Evolutionary conservation across 352 stramenopile species (phyloP), one percentile per base, ranked within the genome.

Genomic region (Phytophthora pini): DNA sequence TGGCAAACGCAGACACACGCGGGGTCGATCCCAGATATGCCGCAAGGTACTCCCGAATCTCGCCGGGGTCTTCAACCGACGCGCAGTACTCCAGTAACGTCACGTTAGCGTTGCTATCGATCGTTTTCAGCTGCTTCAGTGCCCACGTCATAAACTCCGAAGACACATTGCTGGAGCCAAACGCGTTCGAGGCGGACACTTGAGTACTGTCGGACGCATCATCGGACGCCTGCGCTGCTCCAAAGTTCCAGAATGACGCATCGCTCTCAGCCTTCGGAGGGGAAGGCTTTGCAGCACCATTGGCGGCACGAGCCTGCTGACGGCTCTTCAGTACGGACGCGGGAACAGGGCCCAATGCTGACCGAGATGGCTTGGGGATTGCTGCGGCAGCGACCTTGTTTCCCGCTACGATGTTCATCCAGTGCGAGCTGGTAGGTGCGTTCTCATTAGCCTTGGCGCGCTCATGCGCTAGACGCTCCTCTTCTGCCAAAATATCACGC

Each of bases 1-100:
- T 98, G 32, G 97, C 97, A 72, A 99, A 99, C n/a, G 89, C 94
- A 17, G 95, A 98, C n/a, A 99, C 97, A 70, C 96, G 90, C 11
- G 94, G 86, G 43, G 93, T 98, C 12, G 89, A 97, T 39, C 97
- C 97, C n/a, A 99, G 79, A 67, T 99, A 99, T 29, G 94, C 91
- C 2, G 92, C 91, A n/a, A 99, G 77, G 63, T 98, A 98, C 71
- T 98, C 92, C 43, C 93, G 89, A 54, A 99, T 98, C 72, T 99
- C 96, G 36, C 84, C 87, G 12, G 89, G 82, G 62, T 98, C 94
- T 60, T 98, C 93, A 17, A 99, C 79, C 26, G 95, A 98, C 71
- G 97, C 97, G 67, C 94, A 98, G 65, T 98, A 99, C 62, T 97
- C 83, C 34, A 97, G 76, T 55, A 97, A 65, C n/a, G 90, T 96